Evolutionary conservation across 805 yeast species (phyloP).

Genomic region (Metschnikowia noctiluminum): DNA sequence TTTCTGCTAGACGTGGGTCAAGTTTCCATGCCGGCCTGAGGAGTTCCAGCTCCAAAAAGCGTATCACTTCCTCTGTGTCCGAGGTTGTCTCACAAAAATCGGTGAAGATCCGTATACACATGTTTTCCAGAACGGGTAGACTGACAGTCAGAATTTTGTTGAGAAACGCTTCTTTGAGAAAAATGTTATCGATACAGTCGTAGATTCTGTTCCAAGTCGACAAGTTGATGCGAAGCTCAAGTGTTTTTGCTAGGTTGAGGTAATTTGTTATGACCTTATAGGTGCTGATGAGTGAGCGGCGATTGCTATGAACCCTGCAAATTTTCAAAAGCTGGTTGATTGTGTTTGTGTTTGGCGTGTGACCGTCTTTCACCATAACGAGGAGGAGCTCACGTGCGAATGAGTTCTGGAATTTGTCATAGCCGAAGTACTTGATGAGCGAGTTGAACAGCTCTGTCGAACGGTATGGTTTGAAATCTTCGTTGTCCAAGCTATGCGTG

Average conservation of each 20-base stretch:
- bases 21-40: constrained; percentile 26
- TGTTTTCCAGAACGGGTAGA: constrained; percentile 32
- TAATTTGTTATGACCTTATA: constrained; percentile 30
- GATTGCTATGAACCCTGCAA: constrained; percentile 29
- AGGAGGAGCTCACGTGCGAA: constrained; percentile 39
- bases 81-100: constrained; percentile 33
- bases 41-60: constrained; percentile 35
- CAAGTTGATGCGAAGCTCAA: constrained; percentile 28
- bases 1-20: constrained; percentile 28
- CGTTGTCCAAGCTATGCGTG: constrained; percentile 36
- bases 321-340: constrained; percentile 35
- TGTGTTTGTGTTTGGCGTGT: constrained; percentile 38
- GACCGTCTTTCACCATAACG: constrained; percentile 42
- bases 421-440: constrained; percentile 40
- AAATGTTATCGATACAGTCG: constrained; percentile 36
- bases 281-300: constrained; percentile 32
- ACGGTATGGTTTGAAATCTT: constrained; percentile 26
- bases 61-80: constrained; percentile 24
- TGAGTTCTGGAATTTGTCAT: constrained; percentile 36
- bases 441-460: constrained; percentile 38
- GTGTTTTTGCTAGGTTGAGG: constrained; percentile 24
- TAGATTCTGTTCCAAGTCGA: constrained; percentile 37
- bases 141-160: constrained; percentile 29
- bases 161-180: constrained; percentile 35
- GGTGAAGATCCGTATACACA: constrained; percentile 29